phyloP scores from a whole-genome alignment of 768 basidiomycete genomes.

The Mycena vulgaris region DNA sequence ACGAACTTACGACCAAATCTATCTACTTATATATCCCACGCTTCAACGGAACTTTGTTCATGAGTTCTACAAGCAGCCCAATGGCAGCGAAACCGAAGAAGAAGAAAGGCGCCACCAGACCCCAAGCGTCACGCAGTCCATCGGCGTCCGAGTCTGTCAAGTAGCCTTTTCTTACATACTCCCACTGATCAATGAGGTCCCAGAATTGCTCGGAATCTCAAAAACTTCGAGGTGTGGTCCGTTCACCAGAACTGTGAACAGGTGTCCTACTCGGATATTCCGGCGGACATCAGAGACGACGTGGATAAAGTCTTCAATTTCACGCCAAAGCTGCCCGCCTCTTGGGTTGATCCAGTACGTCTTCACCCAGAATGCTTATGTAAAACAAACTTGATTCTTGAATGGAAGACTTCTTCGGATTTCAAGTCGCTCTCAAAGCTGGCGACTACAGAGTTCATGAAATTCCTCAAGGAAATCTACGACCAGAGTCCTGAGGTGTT shows the following conservation, averaged over 20 bases:
- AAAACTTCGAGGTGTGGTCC: conserved; percentile 68
- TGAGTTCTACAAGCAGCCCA: conserved; percentile 36
- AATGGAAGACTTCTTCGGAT: conserved; percentile 45
- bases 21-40: conserved; percentile 1
- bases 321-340: conserved; percentile 50
- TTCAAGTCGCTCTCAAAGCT: conserved; percentile 43
- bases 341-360: conserved; percentile 61
- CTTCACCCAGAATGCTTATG: neutral
- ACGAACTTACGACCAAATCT: conserved; percentile 22
- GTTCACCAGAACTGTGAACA: conserved; percentile 65
- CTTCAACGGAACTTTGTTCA: neutral
- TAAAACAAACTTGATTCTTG: too few species aligned
- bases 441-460: conserved; percentile 45
- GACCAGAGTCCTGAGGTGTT: conserved; percentile 58
- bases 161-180: neutral
- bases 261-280: conserved; percentile 62
- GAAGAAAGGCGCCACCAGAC: conserved; percentile 31
- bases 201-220: conserved; percentile 66
- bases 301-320: conserved; percentile 50
- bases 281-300: conserved; percentile 53
- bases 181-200: conserved; percentile 3
- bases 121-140: conserved; percentile 49
- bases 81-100: conserved; percentile 25
- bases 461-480: conserved; percentile 49
- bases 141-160: conserved; percentile 64